Base-by-base conservation (phyloP, 345 rosid genomes). In the Raphanus sativus region DNA sequence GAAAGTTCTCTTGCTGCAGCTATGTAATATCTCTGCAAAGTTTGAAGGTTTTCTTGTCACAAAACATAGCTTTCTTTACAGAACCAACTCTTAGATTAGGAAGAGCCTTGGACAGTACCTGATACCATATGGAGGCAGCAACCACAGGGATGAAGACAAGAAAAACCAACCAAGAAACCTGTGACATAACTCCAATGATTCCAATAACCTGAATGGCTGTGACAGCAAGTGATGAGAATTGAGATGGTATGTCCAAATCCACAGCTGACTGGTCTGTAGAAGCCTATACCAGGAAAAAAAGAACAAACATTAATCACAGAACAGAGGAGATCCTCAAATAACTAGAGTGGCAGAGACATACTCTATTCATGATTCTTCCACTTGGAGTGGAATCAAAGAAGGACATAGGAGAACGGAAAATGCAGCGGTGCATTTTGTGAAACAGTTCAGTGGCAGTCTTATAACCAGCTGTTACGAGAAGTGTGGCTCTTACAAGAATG, bases 381-480 rank as follows among this genome's bases (percentile, higher is more conserved):
- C 91, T 85, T 8, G 94, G 94, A 11, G 97, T 91, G n/a, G 94
- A 80, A 81, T 91, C 97, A 80, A 91, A 91, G 80, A 91, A 91
- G 4, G 90, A 86, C 92, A 89, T 89, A 21, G 97, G 91, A 9
- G 97, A 86, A 3, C 84, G 91, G 82, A 91, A 89, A 71, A 91
- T 81, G 85, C 86, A 84, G 2, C 77, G 70, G 55, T 88, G 92
- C 90, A 91, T 87, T 65, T 86, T 89, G 55, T 87, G 81, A 75
- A 91, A 91, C 65, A 89, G 91, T 16, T 85, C 60, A 67, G 88
- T 88, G 17, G 94, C 92, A 26, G 97, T 88, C 80, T 87, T 87
- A 76, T 81, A 91, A 48, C 89, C 91, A 32, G 87, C 88, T 0
- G 87, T 84, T 28, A 48, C 85, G 54, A 88, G 89, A 81, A 89